Evolutionary conservation across 2,329 filamentous ascomycete genomes (phyloP).

Genomic region (Colletotrichum spinosum): DNA sequence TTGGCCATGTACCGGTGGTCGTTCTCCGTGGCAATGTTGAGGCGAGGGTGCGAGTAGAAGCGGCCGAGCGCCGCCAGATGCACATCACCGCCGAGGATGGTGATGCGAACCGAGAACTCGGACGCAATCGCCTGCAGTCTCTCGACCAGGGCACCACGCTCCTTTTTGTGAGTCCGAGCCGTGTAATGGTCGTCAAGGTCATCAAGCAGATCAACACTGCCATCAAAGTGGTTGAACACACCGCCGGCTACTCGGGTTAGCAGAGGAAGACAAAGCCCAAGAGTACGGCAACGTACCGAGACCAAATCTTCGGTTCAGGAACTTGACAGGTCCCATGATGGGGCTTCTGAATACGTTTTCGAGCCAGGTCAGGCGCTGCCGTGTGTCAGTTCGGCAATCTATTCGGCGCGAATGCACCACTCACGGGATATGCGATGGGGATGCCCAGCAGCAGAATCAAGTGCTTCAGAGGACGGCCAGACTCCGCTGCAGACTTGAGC

Average conservation of each 20-base stretch:
- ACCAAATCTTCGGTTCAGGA: slow-evolving; percentile 91
- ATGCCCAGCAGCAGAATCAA: slow-evolving; percentile 89
- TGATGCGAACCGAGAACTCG: slow-evolving; percentile 89
- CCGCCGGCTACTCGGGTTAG: slow-evolving; percentile 67
- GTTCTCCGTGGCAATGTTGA: slow-evolving; percentile 80
- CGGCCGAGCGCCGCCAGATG: slow-evolving; percentile 92
- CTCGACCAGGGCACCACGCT: slow-evolving; percentile 82
- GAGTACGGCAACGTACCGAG: slow-evolving; percentile 59
- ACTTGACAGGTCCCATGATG: slow-evolving; percentile 87
- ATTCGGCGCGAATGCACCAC: slow-evolving; percentile 45
- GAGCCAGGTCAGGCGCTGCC: slow-evolving; percentile 88
- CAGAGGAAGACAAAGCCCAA: neutral
- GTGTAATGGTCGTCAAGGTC: slow-evolving; percentile 98
- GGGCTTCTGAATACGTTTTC: slow-evolving; percentile 92
- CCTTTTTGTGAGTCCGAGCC: slow-evolving; percentile 88
- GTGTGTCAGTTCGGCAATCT: slow-evolving; percentile 31
- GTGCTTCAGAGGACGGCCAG: slow-evolving; percentile 85
- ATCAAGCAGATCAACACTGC: slow-evolving; percentile 90
- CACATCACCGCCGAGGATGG: slow-evolving; percentile 93
- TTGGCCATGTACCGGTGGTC: slow-evolving; percentile 98
- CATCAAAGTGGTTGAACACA: slow-evolving; percentile 94
- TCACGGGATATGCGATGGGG: slow-evolving; percentile 83
- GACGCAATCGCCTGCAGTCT: slow-evolving; percentile 86
- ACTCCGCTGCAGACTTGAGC: slow-evolving; percentile 73
- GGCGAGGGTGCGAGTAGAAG: slow-evolving; percentile 90